phyloP scores from a whole-genome alignment of 805 yeast genomes.

The Debaryomyces maramus region DNA sequence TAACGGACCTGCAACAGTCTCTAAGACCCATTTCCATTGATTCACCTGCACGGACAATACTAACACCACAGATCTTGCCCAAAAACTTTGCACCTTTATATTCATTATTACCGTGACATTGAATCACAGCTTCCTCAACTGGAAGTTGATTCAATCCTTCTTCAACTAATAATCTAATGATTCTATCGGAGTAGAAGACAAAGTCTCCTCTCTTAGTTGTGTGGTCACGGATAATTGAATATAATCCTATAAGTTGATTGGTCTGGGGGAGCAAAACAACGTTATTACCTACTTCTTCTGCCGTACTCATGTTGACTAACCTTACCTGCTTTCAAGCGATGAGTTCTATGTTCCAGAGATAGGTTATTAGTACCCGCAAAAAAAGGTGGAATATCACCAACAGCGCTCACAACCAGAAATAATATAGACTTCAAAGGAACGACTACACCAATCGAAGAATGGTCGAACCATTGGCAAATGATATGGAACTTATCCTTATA shows the following conservation, averaged over 20 bases:
- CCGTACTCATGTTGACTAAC: too few relatives aligned
- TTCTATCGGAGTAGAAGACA: constrained; percentile 92
- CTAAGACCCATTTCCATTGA: constrained; percentile 98
- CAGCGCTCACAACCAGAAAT: too few relatives aligned
- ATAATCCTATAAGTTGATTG: constrained; percentile 83
- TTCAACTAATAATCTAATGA: constrained; percentile 90
- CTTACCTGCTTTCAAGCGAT: too few relatives aligned
- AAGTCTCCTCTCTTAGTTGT: constrained; percentile 85
- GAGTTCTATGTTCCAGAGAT: too few relatives aligned
- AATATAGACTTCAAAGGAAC: too few relatives aligned
- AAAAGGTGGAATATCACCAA: too few relatives aligned
- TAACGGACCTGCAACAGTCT: constrained; percentile 94
- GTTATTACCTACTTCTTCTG: constrained; percentile 32
- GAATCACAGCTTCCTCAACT: constrained; percentile 64
- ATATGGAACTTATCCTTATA: too few relatives aligned
- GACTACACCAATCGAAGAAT: too few relatives aligned
- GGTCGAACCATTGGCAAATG: too few relatives aligned
- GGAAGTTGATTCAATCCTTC: constrained; percentile 95
- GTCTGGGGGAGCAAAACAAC: constrained; percentile 80
- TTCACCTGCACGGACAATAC: constrained; percentile 98
- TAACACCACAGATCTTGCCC: constrained; percentile 97
- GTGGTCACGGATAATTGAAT: constrained; percentile 85
- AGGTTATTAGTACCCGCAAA: too few relatives aligned
- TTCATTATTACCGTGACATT: constrained; percentile 72
- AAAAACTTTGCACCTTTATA: constrained; percentile 77